Base-by-base conservation (phyloP, 495 filamentous ascomycete genomes). In the Xylaria longipes region DNA sequence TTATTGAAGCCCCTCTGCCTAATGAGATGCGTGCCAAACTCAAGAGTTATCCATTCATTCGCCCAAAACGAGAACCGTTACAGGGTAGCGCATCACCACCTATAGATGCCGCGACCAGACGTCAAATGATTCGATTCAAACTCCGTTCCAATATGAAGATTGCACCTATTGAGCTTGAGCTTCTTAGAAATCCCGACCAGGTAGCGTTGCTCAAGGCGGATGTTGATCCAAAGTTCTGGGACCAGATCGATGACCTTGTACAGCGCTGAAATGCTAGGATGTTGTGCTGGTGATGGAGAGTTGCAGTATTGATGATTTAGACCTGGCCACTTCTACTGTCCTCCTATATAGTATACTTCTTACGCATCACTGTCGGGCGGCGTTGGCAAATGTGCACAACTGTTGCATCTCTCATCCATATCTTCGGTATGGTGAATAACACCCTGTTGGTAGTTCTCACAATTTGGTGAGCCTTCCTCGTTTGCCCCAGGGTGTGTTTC, bases 91-190 rank as follows among this genome's bases (percentile, higher is more conserved):
- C 8, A 29, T 57, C 52, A 57, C 41, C 20, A 45, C 37, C 33
- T 11, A 2, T 29, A 35, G 70, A 72, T 39, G 52, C 45, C 33
- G 70, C 48, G 9, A 72, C 63, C 27, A 66, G 70, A 60, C 70
- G 70, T 56, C 70, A 72, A 20, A 67, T 67, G 48, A 72, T 72
- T 50, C 63, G 61, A 46, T 33, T 5, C 14, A 57, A 31, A n/a
- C 70, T 68, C 25, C 63, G 62, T 17, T 60, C 50, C 63, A 27
- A 67, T 29, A 67, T 72, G 70, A 61, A 45, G 41, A 45, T 72
- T 50, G 3, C 70, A 15, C 5, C 12, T 17, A n/a, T 72, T 22
- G n/a, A n/a, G n/a, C n/a, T n/a, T n/a, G n/a, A n/a, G n/a, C n/a
- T n/a, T n/a, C n/a, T n/a, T n/a, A n/a, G 31, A 50, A 22, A 72